A percentile compares a stretch with the other conserved stretches of the same genome.
Evolutionary conservation across 495 filamentous ascomycete genomes (phyloP).

Genomic region (Penicillium soppii): DNA sequence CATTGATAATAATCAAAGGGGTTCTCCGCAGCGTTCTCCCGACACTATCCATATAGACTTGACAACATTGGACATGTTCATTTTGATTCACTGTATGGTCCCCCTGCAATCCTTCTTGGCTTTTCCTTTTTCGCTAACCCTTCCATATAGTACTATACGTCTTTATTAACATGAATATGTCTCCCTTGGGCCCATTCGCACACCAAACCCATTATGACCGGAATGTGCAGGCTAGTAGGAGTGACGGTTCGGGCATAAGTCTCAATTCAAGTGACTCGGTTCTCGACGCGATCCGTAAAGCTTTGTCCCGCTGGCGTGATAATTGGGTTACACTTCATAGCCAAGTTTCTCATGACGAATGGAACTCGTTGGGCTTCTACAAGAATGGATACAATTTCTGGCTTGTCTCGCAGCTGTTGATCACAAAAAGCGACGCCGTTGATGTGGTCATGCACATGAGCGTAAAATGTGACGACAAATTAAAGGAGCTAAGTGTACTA

Average conservation of each 20-base stretch:
- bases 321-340: slow-evolving; percentile 36
- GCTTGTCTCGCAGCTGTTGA: slow-evolving; percentile 45
- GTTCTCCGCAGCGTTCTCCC: too few relatives aligned
- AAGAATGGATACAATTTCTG: slow-evolving; percentile 49
- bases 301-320: slow-evolving; percentile 39
- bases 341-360: slow-evolving; percentile 35
- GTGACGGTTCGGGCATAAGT: slow-evolving; percentile 16
- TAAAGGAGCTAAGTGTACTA: slow-evolving; percentile 44
- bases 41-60: slow-evolving; percentile 16
- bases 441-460: slow-evolving; percentile 50
- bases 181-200: slow-evolving; percentile 33
- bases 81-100: slow-evolving; percentile 42
- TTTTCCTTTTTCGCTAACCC: slow-evolving; percentile 2
- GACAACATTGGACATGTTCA: slow-evolving; percentile 43
- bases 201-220: too few relatives aligned
- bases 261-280: too few relatives aligned
- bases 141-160: slow-evolving; percentile 36
- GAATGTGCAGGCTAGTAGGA: too few relatives aligned
- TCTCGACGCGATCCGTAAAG: slow-evolving; percentile 37
- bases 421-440: slow-evolving; percentile 46
- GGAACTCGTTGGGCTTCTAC: slow-evolving; percentile 47
- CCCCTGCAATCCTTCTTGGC: neutral
- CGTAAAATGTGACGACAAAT: slow-evolving; percentile 47
- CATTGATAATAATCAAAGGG: too few relatives aligned
- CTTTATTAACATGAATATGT: slow-evolving; percentile 49